These are phyloP conservation scores for Phytophthora hibernalis DNA, from an alignment of 352 stramenopile species.

Conservation along the genomic window DNA sequence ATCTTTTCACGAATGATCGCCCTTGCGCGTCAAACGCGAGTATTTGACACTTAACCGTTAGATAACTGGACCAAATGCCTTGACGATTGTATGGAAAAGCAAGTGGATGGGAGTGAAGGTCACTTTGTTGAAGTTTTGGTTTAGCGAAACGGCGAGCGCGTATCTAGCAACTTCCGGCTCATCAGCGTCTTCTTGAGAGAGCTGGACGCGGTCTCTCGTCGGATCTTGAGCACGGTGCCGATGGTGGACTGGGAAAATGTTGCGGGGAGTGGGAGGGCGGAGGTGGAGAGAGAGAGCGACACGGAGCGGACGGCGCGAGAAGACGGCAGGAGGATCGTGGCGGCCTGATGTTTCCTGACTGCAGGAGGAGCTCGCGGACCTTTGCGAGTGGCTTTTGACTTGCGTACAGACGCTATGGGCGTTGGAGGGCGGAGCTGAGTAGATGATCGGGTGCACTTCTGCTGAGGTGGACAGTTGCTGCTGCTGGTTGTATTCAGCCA, in stretches of 20 bases:
- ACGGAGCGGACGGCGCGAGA: conserved; percentile 11
- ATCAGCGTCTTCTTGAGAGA: conserved; percentile 57
- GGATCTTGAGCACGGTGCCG: conserved; percentile 44
- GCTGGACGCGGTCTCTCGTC: conserved; percentile 62
- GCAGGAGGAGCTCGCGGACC: background rate
- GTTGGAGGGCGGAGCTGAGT: conserved; percentile 15
- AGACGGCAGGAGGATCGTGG: conserved; percentile 21
- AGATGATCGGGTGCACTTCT: conserved; percentile 24
- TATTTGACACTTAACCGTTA: background rate
- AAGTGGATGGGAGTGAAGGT: conserved; percentile 24
- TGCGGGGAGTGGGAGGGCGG: conserved; percentile 13
- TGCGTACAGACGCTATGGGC: conserved; percentile 11
- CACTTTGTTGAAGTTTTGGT: conserved; percentile 27
- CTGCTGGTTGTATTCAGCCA: conserved; percentile 4
- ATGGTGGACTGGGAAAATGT: conserved; percentile 21
- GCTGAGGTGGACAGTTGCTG: conserved; percentile 10
- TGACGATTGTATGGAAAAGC: background rate
- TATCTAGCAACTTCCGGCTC: conserved; percentile 32
- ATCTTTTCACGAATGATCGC: conserved; percentile 41
- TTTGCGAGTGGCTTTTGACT: conserved; percentile 24
- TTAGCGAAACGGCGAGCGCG: conserved; percentile 45
- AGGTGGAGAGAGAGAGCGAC: conserved; percentile 3
- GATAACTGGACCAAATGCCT: background rate
- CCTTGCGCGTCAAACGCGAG: conserved; percentile 18
- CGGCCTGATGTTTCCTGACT: conserved; percentile 23